Evolutionary conservation across 2,329 filamentous ascomycete genomes (phyloP).

Genomic region (Monosporascus sp.): DNA sequence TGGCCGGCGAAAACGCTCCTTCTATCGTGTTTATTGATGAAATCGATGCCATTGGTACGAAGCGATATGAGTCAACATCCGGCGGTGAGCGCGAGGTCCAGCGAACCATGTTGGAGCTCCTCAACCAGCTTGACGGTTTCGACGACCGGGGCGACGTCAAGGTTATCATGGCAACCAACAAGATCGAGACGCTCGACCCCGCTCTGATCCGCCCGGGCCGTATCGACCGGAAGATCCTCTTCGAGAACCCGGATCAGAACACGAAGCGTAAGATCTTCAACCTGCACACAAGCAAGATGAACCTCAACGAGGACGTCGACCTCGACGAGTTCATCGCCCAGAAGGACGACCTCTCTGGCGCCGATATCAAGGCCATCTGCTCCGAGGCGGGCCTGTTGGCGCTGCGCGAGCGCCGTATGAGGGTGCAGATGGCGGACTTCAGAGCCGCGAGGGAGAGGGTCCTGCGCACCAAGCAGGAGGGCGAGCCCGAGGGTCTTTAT

Average conservation of each 20-base stretch:
- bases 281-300: conserved; percentile 98
- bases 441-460: conserved; percentile 87
- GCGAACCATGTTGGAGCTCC: conserved; percentile 94
- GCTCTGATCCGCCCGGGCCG: conserved; percentile 93
- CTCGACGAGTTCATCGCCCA: conserved; percentile 97
- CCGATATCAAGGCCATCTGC: conserved; percentile 98
- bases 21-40: conserved; percentile 99
- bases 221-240: conserved; percentile 95
- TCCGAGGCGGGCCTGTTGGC: conserved; percentile 95
- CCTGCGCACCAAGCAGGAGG: conserved; percentile 96
- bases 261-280: conserved; percentile 98
- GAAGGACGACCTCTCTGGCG: conserved; percentile 95
- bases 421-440: conserved; percentile 99
- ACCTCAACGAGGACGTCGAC: conserved; percentile 90
- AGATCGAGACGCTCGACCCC: conserved; percentile 96
- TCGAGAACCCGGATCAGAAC: conserved; percentile 69
- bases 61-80: conserved; percentile 95
- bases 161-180: conserved; percentile 99
- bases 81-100: conserved; percentile 97
- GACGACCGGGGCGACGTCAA: conserved; percentile 98
- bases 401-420: conserved; percentile 89
- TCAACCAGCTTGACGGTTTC: conserved; percentile 98
- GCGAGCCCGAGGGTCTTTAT: conserved; percentile 96
- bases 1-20: conserved; percentile 91
- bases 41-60: conserved; percentile 97